A percentile compares a stretch with the other conserved stretches of the same genome.
Conservation (phyloP, 106 monocot species). For the Amphibolis antarctica region DNA sequence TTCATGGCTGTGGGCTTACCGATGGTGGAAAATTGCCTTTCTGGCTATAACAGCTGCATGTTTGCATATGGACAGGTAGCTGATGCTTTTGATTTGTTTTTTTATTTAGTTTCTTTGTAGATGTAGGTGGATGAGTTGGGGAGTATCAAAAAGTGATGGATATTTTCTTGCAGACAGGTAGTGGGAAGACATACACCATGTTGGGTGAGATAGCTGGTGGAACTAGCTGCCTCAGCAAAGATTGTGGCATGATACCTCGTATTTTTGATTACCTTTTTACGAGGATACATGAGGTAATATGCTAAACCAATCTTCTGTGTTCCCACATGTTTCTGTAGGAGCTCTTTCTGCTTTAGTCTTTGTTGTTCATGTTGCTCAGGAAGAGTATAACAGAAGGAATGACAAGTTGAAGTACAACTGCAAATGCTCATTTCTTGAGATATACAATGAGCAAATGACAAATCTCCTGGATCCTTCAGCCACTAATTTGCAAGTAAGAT, state of each 20-base stretch:
- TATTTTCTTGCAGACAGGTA: constrained; percentile 47
- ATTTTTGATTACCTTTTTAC: constrained; percentile 61
- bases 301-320: neutral
- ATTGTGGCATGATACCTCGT: constrained; percentile 65
- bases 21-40: constrained; percentile 78
- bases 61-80: constrained; percentile 78
- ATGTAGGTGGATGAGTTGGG: neutral
- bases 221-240: constrained; percentile 20
- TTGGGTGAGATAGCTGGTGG: constrained; percentile 45
- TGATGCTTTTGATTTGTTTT: neutral
- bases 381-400: constrained; percentile 34
- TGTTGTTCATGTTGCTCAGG: constrained; percentile 28
- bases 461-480: constrained; percentile 71
- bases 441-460: constrained; percentile 79
- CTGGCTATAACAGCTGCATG: constrained; percentile 75
- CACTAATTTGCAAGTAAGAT: constrained; percentile 66
- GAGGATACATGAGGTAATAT: constrained; percentile 48
- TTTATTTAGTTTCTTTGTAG: neutral
- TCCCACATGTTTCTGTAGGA: too few relatives aligned
- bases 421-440: constrained; percentile 74
- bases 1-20: constrained; percentile 58
- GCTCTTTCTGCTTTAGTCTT: neutral
- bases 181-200: constrained; percentile 78
- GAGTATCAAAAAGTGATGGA: neutral
- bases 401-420: constrained; percentile 53